A percentile compares a stretch with the other conserved stretches of the same genome.
These are phyloP conservation scores for Austroboletus novae-zelandiae DNA, from an alignment of 1,284 basidiomycete species.

Conservation along the genomic window DNA sequence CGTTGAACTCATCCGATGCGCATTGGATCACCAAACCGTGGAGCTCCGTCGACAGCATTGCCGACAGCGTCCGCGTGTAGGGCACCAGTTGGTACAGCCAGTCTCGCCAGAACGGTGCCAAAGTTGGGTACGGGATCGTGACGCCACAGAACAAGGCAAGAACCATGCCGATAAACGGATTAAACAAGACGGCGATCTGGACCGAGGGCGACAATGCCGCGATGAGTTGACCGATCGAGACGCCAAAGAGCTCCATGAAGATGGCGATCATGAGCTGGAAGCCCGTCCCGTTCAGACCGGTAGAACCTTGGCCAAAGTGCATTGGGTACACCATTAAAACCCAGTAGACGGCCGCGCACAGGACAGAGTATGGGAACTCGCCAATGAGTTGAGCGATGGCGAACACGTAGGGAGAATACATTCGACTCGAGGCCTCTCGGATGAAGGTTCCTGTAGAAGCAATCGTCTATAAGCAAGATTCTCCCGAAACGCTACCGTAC, in stretches of 20 bases:
- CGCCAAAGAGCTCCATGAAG: slow-evolving; percentile 75
- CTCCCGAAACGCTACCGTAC: slow-evolving; percentile 15
- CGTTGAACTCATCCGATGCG: slow-evolving; percentile 61
- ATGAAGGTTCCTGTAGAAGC: slow-evolving; percentile 50
- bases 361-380: slow-evolving; percentile 76
- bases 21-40: slow-evolving; percentile 73
- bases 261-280: slow-evolving; percentile 74
- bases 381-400: slow-evolving; percentile 80
- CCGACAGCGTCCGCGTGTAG: slow-evolving; percentile 71
- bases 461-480: neutral
- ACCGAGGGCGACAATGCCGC: slow-evolving; percentile 75
- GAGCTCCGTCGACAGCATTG: slow-evolving; percentile 80
- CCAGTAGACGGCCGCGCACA: slow-evolving; percentile 79
- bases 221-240: slow-evolving; percentile 73
- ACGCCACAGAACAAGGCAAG: slow-evolving; percentile 80
- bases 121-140: slow-evolving; percentile 68
- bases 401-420: slow-evolving; percentile 81
- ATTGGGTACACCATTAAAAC: slow-evolving; percentile 74
- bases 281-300: slow-evolving; percentile 64
- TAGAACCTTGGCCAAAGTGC: slow-evolving; percentile 65
- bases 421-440: slow-evolving; percentile 72
- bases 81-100: slow-evolving; percentile 75
- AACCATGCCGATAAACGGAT: slow-evolving; percentile 72
- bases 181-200: slow-evolving; percentile 78
- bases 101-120: slow-evolving; percentile 70